phyloP scores from a whole-genome alignment of 169 alveolate species.

The Neospora caninum region DNA sequence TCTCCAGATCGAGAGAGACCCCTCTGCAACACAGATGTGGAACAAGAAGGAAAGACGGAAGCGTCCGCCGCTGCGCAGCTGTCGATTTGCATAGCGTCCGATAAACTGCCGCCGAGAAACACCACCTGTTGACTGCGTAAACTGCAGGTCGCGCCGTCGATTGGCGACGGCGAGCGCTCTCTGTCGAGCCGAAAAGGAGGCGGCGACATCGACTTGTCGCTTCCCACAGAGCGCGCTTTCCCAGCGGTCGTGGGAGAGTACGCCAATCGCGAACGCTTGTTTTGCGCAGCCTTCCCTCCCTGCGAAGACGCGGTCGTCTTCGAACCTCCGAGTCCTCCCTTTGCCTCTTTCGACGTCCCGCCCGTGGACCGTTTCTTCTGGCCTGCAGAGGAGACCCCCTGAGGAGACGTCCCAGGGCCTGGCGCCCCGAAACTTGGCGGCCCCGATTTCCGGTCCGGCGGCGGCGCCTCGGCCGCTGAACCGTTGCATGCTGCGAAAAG shows the following conservation, averaged over 20 bases:
- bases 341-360: conserved; percentile 34
- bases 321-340: not conserved
- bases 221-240: not conserved
- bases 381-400: conserved; percentile 32
- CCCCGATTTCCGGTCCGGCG: not conserved
- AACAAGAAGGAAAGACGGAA: not conserved
- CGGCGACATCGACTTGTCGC: not conserved
- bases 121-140: not conserved
- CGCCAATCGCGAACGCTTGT: not conserved
- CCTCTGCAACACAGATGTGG: not conserved
- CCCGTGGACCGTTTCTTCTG: conserved; percentile 44
- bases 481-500: not conserved
- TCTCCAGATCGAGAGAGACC: not conserved
- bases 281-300: not conserved
- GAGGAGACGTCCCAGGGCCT: conserved; percentile 46
- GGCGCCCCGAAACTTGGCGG: not conserved
- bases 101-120: not conserved
- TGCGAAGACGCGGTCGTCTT: not conserved
- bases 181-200: not conserved
- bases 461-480: conserved; percentile 11
- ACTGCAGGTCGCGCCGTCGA: not conserved
- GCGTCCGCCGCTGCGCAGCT: not conserved
- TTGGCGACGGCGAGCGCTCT: not conserved
- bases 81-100: not conserved
- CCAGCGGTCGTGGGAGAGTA: not conserved